Base-by-base conservation (phyloP, 257 asterid species). In the Gentiana macrophylla region DNA sequence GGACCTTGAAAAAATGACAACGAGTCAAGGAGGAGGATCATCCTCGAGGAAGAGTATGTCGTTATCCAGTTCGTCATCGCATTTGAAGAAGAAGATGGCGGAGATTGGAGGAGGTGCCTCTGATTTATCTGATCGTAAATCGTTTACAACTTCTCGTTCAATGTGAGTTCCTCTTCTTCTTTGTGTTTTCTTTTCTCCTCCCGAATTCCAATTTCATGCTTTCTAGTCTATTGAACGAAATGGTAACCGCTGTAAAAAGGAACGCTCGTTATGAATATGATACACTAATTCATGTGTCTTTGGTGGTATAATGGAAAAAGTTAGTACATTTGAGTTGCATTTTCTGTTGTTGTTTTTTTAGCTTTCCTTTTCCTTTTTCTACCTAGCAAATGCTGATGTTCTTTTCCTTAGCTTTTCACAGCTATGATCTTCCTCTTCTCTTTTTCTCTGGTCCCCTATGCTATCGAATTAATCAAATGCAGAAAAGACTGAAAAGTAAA, bases 11-110 rank as follows among this genome's bases (percentile, higher is more conserved):
- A n/a, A 67, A 76, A 75, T 80, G 81, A 67, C 80, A 75, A 64
- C 79, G 67, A 81, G 91, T 77, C 92, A 83, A 61, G 89, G 86
- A 70, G 91, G 89, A 54, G 87, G 90, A 37, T 57, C 76, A 53
- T 67, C 91, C 56, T 77, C 94, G 46, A 67, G 94, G 79, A 79
- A 86, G 68, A 86, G 90, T 67, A 32, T 70, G 66, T 69, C 93
- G 49, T 58, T 79, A 81, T 59, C 79, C 57, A 71, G 69, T 66
- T 61, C 88, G 33, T 47, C 79, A 58, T 69, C 86, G 48, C 70
- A 37, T 6, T 50, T 55, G 24, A 59, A 76, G 60, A 74, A 69
- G 77, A 86, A 78, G 70, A 52, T 70, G 46, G 61, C 59, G 35
- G 43, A 45, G 67, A 80, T 65, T 3, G 65, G 68, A 53, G 70